A percentile compares a stretch with the other conserved stretches of the same genome.
Evolutionary conservation across 2,329 filamentous ascomycete genomes (phyloP).

Genomic region (Fusarium beomiforme): DNA sequence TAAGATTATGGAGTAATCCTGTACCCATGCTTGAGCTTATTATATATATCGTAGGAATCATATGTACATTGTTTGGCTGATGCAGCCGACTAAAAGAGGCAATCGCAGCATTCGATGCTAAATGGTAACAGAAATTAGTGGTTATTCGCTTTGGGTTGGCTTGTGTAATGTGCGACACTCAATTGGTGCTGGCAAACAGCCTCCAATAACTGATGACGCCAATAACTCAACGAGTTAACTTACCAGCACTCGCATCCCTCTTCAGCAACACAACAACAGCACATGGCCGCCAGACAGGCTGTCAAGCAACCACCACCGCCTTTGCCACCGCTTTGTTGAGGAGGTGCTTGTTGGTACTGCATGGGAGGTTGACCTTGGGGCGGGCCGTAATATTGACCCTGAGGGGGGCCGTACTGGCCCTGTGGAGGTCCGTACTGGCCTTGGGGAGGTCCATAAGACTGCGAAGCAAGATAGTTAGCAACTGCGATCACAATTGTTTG

Average conservation of each 20-base stretch:
- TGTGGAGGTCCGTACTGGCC: slow-evolving; percentile 45
- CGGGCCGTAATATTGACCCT: slow-evolving; percentile 46
- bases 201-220: slow-evolving; percentile 14
- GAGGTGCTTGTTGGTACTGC: slow-evolving; percentile 55
- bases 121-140: slow-evolving; percentile 1
- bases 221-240: slow-evolving; percentile 6
- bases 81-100: slow-evolving; percentile 45
- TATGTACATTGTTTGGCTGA: neutral
- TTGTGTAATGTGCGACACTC: neutral
- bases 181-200: neutral
- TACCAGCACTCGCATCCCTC: slow-evolving; percentile 63
- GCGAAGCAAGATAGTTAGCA: slow-evolving; percentile 19
- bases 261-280: slow-evolving; percentile 62
- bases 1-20: neutral
- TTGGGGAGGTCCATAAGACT: slow-evolving; percentile 47
- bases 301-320: slow-evolving; percentile 56
- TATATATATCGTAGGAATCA: slow-evolving; percentile 2
- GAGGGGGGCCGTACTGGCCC: slow-evolving; percentile 43
- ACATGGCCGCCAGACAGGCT: slow-evolving; percentile 59
- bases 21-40: neutral
- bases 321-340: slow-evolving; percentile 48
- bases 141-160: neutral
- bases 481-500: neutral
- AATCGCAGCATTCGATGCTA: slow-evolving; percentile 56
- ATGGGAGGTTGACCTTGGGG: slow-evolving; percentile 54